phyloP scores from a whole-genome alignment of 768 basidiomycete genomes.

The Hypholoma fasciculare region DNA sequence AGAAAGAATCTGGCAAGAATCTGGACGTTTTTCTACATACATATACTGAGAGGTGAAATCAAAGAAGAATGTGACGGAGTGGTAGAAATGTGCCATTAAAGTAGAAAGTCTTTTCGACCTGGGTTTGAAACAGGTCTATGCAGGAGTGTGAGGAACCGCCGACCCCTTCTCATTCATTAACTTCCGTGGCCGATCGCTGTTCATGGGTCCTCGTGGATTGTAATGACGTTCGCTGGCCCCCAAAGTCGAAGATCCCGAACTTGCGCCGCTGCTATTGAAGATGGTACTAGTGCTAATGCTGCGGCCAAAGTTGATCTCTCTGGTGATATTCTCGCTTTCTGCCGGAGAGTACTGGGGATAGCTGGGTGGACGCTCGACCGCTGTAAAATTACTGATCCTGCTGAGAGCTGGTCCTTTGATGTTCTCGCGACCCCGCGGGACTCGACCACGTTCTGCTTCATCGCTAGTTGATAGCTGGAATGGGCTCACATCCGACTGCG shows the following conservation, averaged over 20 bases:
- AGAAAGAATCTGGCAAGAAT: too few relatives aligned
- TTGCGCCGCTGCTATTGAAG: background rate
- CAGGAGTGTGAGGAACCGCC: background rate
- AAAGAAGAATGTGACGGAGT: too few relatives aligned
- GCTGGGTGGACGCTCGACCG: slow-evolving; percentile 59
- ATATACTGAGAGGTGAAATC: too few relatives aligned
- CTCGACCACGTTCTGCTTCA: background rate
- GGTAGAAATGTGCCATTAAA: too few relatives aligned
- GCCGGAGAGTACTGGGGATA: slow-evolving; percentile 33
- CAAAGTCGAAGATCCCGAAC: background rate
- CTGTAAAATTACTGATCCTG: slow-evolving; percentile 26
- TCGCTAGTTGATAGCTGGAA: background rate
- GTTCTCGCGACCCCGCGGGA: background rate
- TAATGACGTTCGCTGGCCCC: background rate
- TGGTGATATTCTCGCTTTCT: slow-evolving; percentile 15
- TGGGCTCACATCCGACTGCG: background rate
- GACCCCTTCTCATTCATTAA: background rate
- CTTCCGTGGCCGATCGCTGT: background rate
- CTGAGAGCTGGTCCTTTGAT: slow-evolving; percentile 7
- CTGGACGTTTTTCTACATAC: too few relatives aligned
- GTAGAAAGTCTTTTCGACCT: too few relatives aligned
- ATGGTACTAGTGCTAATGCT: background rate
- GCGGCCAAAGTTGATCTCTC: background rate
- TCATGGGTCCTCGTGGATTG: background rate
- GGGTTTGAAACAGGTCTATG: too few relatives aligned